phyloP scores from a whole-genome alignment of 2,329 filamentous ascomycete species.

The Arthrinium puccinioides region DNA sequence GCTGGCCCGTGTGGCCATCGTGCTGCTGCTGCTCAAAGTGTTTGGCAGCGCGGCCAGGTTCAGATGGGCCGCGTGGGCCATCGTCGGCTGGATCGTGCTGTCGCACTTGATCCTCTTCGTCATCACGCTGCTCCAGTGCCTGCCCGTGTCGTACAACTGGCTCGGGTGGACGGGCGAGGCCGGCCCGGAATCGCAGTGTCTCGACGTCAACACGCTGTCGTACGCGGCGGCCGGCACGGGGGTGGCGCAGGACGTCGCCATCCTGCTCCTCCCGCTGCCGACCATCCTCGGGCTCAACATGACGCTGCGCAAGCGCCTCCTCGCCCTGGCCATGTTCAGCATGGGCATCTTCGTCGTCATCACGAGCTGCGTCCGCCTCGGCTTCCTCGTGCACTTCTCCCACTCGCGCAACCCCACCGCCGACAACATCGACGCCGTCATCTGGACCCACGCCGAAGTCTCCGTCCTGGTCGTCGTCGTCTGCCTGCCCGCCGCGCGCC shows the following conservation, averaged over 20 bases:
- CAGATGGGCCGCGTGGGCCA: neutral
- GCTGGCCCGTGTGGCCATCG: slow-evolving; percentile 21
- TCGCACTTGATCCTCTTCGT: slow-evolving; percentile 2
- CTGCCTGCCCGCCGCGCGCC: slow-evolving; percentile 5
- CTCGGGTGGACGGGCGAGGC: slow-evolving; percentile 7
- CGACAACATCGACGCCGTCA: slow-evolving; percentile 5
- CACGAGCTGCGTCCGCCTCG: slow-evolving; percentile 6
- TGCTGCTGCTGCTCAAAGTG: slow-evolving; percentile 7
- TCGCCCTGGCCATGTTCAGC: slow-evolving; percentile 10
- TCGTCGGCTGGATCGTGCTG: slow-evolving; percentile 6
- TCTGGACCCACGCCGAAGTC: slow-evolving; percentile 7
- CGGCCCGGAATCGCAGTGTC: neutral
- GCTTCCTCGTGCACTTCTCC: slow-evolving; percentile 5
- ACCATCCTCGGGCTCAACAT: slow-evolving; percentile 4
- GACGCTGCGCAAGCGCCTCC: slow-evolving; percentile 1
- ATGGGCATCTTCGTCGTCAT: slow-evolving; percentile 6
- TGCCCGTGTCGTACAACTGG: slow-evolving; percentile 7
- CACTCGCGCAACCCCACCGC: slow-evolving; percentile 6
- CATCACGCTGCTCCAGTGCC: slow-evolving; percentile 7
- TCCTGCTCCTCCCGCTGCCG: slow-evolving; percentile 8
- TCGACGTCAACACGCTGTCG: slow-evolving; percentile 5
- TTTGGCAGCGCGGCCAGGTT: slow-evolving; percentile 2
- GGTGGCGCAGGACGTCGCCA: slow-evolving; percentile 7
- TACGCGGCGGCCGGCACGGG: slow-evolving; percentile 4
- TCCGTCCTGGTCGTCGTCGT: slow-evolving; percentile 5